Conservation (phyloP, 2,329 filamentous ascomycete genomes). For the Kalmusia sp. region DNA sequence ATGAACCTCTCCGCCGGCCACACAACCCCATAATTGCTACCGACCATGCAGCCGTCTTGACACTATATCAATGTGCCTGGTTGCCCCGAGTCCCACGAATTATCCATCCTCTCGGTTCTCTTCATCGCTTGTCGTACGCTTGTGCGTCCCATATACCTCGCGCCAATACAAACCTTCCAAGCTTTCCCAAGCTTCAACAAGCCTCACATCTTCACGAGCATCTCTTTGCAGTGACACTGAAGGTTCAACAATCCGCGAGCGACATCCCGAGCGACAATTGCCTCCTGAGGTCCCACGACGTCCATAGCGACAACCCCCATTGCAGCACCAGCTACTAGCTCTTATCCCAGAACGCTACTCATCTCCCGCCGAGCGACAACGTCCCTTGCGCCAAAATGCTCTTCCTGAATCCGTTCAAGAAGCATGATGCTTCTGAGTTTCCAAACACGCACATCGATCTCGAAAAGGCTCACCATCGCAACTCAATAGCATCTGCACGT, state of each 20-base stretch:
- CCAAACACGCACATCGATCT: slow-evolving; percentile 60
- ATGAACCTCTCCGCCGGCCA: not conserved
- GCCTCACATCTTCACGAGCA: slow-evolving; percentile 25
- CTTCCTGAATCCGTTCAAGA: slow-evolving; percentile 58
- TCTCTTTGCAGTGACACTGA: slow-evolving; percentile 28
- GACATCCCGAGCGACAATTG: slow-evolving; percentile 11
- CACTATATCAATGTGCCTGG: not conserved
- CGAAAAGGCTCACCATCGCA: slow-evolving; percentile 50
- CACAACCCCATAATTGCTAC: not conserved
- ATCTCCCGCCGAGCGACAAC: not conserved
- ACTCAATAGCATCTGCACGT: slow-evolving; percentile 28
- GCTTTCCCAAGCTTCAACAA: slow-evolving; percentile 27
- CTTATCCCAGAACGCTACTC: not conserved
- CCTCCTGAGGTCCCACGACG: slow-evolving; percentile 1
- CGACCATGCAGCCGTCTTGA: not conserved
- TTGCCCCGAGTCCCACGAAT: not conserved
- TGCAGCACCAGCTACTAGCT: not conserved
- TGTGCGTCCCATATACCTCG: slow-evolving; percentile 7
- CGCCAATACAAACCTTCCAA: slow-evolving; percentile 26
- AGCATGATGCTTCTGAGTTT: slow-evolving; percentile 58
- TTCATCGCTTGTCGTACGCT: not conserved
- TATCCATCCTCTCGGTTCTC: not conserved
- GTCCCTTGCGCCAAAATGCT: slow-evolving; percentile 41
- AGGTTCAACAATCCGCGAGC: slow-evolving; percentile 16
- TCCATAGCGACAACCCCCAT: slow-evolving; percentile 20